phyloP scores from a whole-genome alignment of 2,329 filamentous ascomycete species.

The Phialophora expanda region DNA sequence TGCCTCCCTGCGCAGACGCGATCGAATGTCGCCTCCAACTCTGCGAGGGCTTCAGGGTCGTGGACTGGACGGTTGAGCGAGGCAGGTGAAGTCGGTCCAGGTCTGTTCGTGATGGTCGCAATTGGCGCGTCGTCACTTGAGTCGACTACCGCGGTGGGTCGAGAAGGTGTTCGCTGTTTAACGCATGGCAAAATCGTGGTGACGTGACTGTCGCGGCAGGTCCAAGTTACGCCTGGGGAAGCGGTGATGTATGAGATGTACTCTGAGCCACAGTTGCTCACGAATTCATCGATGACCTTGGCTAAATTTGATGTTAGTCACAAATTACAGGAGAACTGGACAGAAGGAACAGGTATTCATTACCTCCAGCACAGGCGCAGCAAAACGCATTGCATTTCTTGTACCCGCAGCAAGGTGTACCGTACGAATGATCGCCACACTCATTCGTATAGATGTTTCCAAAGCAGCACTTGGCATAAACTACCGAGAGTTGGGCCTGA shows the following conservation, averaged over 20 bases:
- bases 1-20: constrained; percentile 3
- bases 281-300: not conserved
- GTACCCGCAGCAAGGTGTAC: constrained; percentile 21
- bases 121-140: not conserved
- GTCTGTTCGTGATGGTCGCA: not conserved
- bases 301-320: not conserved
- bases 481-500: not conserved
- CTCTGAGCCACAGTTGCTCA: not conserved
- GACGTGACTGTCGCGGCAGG: constrained; percentile 18
- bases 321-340: not conserved
- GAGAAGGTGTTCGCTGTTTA: too few relatives aligned
- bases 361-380: constrained; percentile 14
- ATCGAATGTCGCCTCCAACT: constrained; percentile 10
- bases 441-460: not conserved
- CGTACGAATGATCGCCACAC: constrained; percentile 5
- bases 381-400: constrained; percentile 18
- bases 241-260: constrained; percentile 11
- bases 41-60: not conserved
- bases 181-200: not conserved
- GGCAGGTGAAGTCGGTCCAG: constrained; percentile 6
- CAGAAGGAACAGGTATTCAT: not conserved
- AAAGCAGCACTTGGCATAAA: constrained; percentile 11
- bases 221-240: constrained; percentile 7
- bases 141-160: not conserved
- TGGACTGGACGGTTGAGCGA: not conserved